Base-by-base conservation (phyloP, 2,329 filamentous ascomycete genomes). In the Alternaria hordeiaustralica region DNA sequence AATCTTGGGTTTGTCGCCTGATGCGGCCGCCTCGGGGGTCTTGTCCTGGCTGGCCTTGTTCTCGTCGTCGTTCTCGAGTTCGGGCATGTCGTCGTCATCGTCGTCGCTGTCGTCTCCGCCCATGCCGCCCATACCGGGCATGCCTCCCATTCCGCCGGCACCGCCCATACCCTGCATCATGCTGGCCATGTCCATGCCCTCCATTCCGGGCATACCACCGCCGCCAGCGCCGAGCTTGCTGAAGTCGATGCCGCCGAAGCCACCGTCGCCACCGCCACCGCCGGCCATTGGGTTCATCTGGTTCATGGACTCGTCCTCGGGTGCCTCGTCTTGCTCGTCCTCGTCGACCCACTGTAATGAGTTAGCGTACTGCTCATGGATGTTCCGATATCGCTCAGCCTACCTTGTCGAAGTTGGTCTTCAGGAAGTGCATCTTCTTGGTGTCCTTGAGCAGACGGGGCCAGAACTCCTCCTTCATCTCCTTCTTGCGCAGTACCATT, bases 341-440 rank as follows among this genome's bases (percentile, higher is more conserved):
- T 97, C 93, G 74, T 97, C 94, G 76, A 97, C 92, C 94, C 94
- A 97, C 88, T 90, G 44, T 20, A 64, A 60, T 44, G 15, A 30
- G 63, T 80, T 73, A 79, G 74, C 44, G n/a, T 18, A n/a, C 6
- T 47, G 20, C 23, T 28, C 21, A 12, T 30, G 4, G 0, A 33
- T 1, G 13, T 13, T 23, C 8, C 10, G 5, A 11, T 26, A 20
- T 18, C 44, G 33, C 8, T 3, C n/a, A 12, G 73, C 86, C 64
- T 80, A 91, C 89, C 91, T 97, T 97, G 86, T 97, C 94, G 76
- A 99, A 99, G 85, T 99, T 92, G 70, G 96, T 98, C 90, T 97
- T 97, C 78, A 99, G 84, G 88, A 94, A 99, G 85, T 98, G 96
- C 59, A 92, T 84, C 86, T 93, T 97, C 87, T 93, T 91, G 72